Base-by-base conservation (phyloP, 2,329 filamentous ascomycete species). In the Fusarium verrucosum region DNA sequence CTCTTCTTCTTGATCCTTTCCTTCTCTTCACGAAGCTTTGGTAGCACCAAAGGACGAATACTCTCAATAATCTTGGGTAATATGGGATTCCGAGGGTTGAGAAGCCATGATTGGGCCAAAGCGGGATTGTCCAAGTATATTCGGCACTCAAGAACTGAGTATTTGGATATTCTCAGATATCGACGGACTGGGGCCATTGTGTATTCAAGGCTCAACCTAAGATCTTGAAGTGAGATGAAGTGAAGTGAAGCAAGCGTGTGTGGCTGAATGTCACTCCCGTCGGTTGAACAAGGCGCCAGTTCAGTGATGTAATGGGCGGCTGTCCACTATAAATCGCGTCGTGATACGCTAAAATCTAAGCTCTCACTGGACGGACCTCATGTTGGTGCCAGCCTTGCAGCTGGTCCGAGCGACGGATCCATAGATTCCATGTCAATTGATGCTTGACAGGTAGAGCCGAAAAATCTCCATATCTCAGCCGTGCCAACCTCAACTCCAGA, bases 101-200 rank as follows among this genome's bases (percentile, higher is more conserved):
- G 85, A 17, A 99, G 86, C 88, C 96, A 97, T 73, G 89, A 89
- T 66, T 92, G 87, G 22, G 88, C 87, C 60, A 97, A 87, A 13
- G 90, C 87, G 1, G 95, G 95, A 70, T 94, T 94, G 66, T 98
- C 94, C 42, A 97, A 87, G 77, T 98, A 98, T 69, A 99, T 95
- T 66, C 94, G 93, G 66, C 92, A 93, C 83, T 99, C 95, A n/a
- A 99, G 85, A 28, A 97, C 93, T 6, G 94, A 97, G 77, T 92
- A 92, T 74, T 94, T 94, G 52, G 91, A 94, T 70, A 98, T 96
- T 49, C 94, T 88, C 52, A 98, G 84, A 75, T 98, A 97, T 71
- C 94, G 87, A 58, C 94, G 88, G 43, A 97, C 87, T 11, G 94
- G 94, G 13, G 93, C 90, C 94, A 97, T 97, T 38, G 22, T 66